Evolutionary conservation across 352 stramenopile genomes (phyloP).

Genomic region (Globisporangium echinulatum): DNA sequence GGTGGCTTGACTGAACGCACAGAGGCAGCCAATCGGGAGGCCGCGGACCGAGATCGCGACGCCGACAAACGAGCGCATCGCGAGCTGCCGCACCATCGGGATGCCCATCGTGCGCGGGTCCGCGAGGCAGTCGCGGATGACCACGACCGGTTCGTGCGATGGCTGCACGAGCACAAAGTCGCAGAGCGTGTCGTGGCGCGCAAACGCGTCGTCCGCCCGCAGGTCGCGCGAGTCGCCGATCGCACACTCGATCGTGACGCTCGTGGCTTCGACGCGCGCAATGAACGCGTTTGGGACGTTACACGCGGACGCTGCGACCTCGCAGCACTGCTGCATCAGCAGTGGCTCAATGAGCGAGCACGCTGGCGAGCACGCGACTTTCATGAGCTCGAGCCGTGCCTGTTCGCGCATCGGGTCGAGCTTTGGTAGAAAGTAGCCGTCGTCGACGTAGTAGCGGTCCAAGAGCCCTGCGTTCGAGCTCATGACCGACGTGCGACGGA

Average conservation of each 20-base stretch:
- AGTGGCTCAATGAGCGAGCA: slow-evolving; percentile 51
- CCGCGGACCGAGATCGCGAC: slow-evolving; percentile 39
- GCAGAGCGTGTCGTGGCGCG: slow-evolving; percentile 41
- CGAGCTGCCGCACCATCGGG: slow-evolving; percentile 49
- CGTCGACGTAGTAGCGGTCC: slow-evolving; percentile 37
- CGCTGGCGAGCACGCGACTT: slow-evolving; percentile 44
- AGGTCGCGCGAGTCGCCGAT: slow-evolving; percentile 26
- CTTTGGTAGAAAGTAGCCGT: slow-evolving; percentile 36
- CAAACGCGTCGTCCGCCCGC: slow-evolving; percentile 20
- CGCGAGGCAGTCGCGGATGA: slow-evolving; percentile 32
- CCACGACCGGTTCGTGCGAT: slow-evolving; percentile 27
- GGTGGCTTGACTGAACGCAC: slow-evolving; percentile 32
- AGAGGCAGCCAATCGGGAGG: slow-evolving; percentile 50
- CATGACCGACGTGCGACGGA: slow-evolving; percentile 42
- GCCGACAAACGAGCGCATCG: slow-evolving; percentile 47
- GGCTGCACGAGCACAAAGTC: slow-evolving; percentile 54
- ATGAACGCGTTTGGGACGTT: slow-evolving; percentile 44
- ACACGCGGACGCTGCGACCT: slow-evolving; percentile 37
- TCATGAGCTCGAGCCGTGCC: slow-evolving; percentile 40
- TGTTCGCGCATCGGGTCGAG: slow-evolving; percentile 31
- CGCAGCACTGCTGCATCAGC: slow-evolving; percentile 52
- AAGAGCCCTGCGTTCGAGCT: slow-evolving; percentile 42
- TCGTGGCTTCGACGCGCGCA: slow-evolving; percentile 38
- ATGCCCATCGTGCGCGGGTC: slow-evolving; percentile 43
- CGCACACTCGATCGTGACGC: slow-evolving; percentile 45